Conservation (phyloP, 306 rosid genomes). For the Vigna radiata region DNA sequence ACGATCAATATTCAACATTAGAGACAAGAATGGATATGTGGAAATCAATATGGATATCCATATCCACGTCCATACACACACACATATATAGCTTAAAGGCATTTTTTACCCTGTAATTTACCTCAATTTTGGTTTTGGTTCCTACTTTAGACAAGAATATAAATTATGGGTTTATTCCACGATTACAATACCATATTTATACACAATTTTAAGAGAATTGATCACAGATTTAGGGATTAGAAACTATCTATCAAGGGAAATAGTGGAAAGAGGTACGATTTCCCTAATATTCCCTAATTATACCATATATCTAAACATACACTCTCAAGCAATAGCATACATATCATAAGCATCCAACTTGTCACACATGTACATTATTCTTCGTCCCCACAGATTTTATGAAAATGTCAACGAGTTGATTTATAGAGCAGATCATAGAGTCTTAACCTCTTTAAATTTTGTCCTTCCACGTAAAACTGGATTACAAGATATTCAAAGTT, state of each 20-base stretch:
- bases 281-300: not conserved
- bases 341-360: not conserved
- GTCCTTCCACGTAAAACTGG: too few species aligned
- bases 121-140: not conserved
- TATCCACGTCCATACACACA: too few species aligned
- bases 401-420: not conserved
- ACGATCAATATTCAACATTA: constrained; percentile 42
- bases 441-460: too few species aligned
- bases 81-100: not conserved
- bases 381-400: not conserved
- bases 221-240: not conserved
- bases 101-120: not conserved
- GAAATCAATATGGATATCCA: not conserved
- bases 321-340: not conserved
- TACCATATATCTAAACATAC: not conserved
- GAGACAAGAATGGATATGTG: constrained; percentile 5
- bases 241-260: not conserved
- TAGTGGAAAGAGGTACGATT: not conserved
- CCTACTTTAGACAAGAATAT: not conserved
- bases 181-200: not conserved
- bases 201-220: not conserved
- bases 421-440: not conserved
- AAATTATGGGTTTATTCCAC: not conserved
- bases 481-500: too few species aligned
- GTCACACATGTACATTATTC: not conserved